phyloP scores from a whole-genome alignment of 495 filamentous ascomycete species.

The Penicillium arizonense region DNA sequence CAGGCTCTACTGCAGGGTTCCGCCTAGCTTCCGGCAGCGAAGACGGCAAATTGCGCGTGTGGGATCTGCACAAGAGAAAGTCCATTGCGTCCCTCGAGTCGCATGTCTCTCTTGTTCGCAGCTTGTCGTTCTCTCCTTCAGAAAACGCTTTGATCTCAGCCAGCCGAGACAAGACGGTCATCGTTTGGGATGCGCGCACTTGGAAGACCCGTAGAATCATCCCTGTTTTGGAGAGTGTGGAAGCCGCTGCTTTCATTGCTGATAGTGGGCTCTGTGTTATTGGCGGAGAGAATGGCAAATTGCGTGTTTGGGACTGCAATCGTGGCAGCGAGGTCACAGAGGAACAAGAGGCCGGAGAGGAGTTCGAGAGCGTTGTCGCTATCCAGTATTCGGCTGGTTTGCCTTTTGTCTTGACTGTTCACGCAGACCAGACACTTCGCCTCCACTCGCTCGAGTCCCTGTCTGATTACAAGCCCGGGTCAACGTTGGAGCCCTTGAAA shows the following conservation, averaged over 20 bases:
- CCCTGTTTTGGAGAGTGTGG: slow-evolving; percentile 80
- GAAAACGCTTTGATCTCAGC: slow-evolving; percentile 80
- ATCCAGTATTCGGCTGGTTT: slow-evolving; percentile 62
- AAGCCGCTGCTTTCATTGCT: slow-evolving; percentile 76
- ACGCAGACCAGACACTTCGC: slow-evolving; percentile 81
- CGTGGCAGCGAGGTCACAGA: slow-evolving; percentile 75
- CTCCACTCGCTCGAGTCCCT: slow-evolving; percentile 61
- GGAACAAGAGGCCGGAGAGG: slow-evolving; percentile 62
- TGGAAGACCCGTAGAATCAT: slow-evolving; percentile 86
- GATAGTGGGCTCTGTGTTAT: slow-evolving; percentile 70
- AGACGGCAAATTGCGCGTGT: slow-evolving; percentile 87
- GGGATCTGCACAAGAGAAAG: slow-evolving; percentile 82
- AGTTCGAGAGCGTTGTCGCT: slow-evolving; percentile 74
- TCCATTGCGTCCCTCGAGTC: slow-evolving; percentile 78
- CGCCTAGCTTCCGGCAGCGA: slow-evolving; percentile 87
- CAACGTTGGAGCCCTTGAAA: slow-evolving; percentile 46
- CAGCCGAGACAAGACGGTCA: slow-evolving; percentile 91
- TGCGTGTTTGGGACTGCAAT: slow-evolving; percentile 79
- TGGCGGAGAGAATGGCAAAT: slow-evolving; percentile 78
- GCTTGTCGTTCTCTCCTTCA: slow-evolving; percentile 71
- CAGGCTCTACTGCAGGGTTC: slow-evolving; percentile 55
- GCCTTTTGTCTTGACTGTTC: slow-evolving; percentile 74
- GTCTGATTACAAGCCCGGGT: slow-evolving; percentile 32
- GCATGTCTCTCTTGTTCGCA: slow-evolving; percentile 88
- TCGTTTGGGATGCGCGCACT: slow-evolving; percentile 79